A percentile compares a stretch with the other conserved stretches of the same genome.
Evolutionary conservation across 2,329 filamentous ascomycete species (phyloP).

Genomic region (Camillea tinctor): DNA sequence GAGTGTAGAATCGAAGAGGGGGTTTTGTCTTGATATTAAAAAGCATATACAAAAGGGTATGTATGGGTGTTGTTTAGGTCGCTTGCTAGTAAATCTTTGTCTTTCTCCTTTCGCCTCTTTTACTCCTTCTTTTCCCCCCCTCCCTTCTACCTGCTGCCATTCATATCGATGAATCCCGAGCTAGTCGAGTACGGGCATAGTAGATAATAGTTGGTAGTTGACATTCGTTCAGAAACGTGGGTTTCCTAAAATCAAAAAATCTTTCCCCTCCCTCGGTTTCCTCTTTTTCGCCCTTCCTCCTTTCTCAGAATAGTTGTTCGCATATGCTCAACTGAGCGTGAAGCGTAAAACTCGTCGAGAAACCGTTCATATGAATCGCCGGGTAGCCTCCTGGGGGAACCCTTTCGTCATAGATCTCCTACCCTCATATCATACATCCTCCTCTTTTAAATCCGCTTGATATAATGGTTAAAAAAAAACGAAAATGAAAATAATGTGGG

Average conservation of each 20-base stretch:
- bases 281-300: too few species aligned
- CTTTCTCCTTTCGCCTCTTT: neutral
- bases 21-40: neutral
- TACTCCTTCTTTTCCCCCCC: neutral
- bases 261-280: neutral
- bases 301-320: too few species aligned
- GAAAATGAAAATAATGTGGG: conserved; percentile 1
- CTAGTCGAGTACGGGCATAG: neutral
- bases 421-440: neutral
- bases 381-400: neutral
- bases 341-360: neutral
- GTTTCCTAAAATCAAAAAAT: neutral
- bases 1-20: neutral
- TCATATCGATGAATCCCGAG: neutral
- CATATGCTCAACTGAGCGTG: neutral
- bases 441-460: neutral
- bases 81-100: neutral
- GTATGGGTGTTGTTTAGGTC: neutral
- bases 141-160: neutral
- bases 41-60: neutral
- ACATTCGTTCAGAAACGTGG: neutral
- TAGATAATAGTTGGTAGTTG: neutral
- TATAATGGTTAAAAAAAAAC: neutral
- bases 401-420: neutral
- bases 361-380: neutral